Evolutionary conservation across 2,329 filamentous ascomycete genomes (phyloP).

Genomic region (Ceratocystis eucalypticola): DNA sequence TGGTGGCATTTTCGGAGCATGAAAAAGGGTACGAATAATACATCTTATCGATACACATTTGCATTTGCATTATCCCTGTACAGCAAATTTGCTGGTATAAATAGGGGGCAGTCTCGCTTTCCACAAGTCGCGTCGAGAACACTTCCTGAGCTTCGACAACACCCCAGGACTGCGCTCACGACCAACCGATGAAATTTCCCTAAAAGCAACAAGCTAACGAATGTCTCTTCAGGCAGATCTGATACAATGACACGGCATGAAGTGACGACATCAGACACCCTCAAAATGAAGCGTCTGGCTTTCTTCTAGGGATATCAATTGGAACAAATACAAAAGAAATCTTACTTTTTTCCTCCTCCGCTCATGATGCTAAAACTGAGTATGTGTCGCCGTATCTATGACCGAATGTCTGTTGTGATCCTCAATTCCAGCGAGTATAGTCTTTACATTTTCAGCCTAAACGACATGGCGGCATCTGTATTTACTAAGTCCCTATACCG

Average conservation of each 20-base stretch:
- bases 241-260: slow-evolving; percentile 19
- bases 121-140: background rate
- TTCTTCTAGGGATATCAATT: slow-evolving; percentile 20
- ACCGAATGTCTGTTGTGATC: background rate
- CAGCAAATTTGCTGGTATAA: slow-evolving; percentile 7
- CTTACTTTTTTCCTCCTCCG: slow-evolving; percentile 12
- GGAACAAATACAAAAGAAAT: slow-evolving; percentile 19
- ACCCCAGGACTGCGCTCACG: background rate
- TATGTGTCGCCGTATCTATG: background rate
- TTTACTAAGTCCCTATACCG: background rate
- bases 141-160: background rate
- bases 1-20: slow-evolving; percentile 17
- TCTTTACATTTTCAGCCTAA: background rate
- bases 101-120: slow-evolving; percentile 6
- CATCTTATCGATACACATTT: slow-evolving; percentile 9
- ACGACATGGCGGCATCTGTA: background rate
- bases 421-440: background rate
- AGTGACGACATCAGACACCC: slow-evolving; percentile 19
- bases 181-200: background rate
- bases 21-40: slow-evolving; percentile 18
- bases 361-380: background rate
- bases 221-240: slow-evolving; percentile 17
- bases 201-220: slow-evolving; percentile 13
- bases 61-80: slow-evolving; percentile 2
- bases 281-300: slow-evolving; percentile 19